phyloP scores from a whole-genome alignment of 2,329 filamentous ascomycete genomes.

The Diplocarpon mali region DNA sequence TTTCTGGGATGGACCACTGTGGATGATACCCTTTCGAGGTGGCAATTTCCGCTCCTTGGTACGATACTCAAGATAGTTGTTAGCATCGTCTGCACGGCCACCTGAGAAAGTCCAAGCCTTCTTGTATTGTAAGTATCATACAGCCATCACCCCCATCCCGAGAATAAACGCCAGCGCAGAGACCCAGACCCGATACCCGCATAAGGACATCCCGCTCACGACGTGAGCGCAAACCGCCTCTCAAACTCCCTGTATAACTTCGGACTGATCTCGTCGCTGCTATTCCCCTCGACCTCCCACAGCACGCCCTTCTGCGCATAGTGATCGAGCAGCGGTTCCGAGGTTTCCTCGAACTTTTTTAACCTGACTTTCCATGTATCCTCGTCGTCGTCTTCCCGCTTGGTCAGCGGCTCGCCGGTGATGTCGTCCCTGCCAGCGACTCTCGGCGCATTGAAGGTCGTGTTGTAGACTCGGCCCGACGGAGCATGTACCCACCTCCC shows the following conservation, averaged over 20 bases:
- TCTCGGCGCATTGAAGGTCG: constrained; percentile 77
- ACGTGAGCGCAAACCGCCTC: constrained; percentile 48
- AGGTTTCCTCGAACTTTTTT: constrained; percentile 78
- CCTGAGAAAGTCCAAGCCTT: too few species aligned
- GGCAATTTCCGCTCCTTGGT: too few species aligned
- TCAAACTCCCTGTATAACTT: constrained; percentile 76
- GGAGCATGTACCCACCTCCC: constrained; percentile 90
- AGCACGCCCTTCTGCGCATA: constrained; percentile 77
- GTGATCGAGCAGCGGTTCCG: constrained; percentile 73
- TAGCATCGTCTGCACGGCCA: too few species aligned
- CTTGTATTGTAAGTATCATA: not conserved
- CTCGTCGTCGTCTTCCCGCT: constrained; percentile 76
- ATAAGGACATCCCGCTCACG: not conserved
- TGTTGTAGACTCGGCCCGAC: constrained; percentile 91
- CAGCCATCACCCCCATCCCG: not conserved
- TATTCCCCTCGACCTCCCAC: constrained; percentile 78
- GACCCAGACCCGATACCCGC: not conserved
- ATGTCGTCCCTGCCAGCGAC: constrained; percentile 76
- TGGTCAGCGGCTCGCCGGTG: constrained; percentile 75
- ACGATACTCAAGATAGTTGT: too few species aligned
- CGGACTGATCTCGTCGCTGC: constrained; percentile 92
- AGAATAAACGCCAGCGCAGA: not conserved
- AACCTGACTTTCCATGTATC: constrained; percentile 75
- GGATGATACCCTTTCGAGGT: too few species aligned
- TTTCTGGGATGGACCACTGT: too few species aligned